Conservation (phyloP, 2,329 filamentous ascomycete species). For the Alternaria metachromatica region DNA sequence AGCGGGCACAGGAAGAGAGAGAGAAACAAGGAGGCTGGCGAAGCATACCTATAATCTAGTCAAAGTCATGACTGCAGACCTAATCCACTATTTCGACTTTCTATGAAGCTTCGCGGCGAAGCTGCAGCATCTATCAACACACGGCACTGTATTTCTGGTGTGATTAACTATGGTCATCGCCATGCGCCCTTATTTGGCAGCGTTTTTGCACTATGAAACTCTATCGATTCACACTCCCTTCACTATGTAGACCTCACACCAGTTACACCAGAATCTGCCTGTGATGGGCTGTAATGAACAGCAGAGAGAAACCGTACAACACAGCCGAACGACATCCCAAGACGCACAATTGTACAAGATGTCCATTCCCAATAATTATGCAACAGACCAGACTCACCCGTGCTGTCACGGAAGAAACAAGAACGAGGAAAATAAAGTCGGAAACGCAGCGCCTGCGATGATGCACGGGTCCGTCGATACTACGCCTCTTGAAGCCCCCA, state of each 20-base stretch:
- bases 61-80: too few relatives aligned
- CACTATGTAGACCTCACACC: neutral
- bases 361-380: neutral
- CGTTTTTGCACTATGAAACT: neutral
- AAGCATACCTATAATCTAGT: too few relatives aligned
- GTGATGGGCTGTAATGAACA: neutral
- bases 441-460: neutral
- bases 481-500: fast-evolving
- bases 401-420: neutral
- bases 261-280: neutral
- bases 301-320: neutral
- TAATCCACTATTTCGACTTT: too few relatives aligned
- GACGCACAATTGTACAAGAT: neutral
- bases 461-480: neutral
- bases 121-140: fast-evolving
- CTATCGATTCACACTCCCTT: neutral
- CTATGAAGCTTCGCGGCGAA: too few relatives aligned
- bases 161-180: neutral
- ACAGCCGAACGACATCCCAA: neutral
- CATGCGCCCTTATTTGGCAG: neutral
- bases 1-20: too few relatives aligned
- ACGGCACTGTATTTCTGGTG: fast-evolving
- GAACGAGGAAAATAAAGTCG: neutral
- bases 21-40: too few relatives aligned
- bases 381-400: neutral